phyloP scores from a whole-genome alignment of 1,284 basidiomycete genomes.

The Malassezia psittaci region DNA sequence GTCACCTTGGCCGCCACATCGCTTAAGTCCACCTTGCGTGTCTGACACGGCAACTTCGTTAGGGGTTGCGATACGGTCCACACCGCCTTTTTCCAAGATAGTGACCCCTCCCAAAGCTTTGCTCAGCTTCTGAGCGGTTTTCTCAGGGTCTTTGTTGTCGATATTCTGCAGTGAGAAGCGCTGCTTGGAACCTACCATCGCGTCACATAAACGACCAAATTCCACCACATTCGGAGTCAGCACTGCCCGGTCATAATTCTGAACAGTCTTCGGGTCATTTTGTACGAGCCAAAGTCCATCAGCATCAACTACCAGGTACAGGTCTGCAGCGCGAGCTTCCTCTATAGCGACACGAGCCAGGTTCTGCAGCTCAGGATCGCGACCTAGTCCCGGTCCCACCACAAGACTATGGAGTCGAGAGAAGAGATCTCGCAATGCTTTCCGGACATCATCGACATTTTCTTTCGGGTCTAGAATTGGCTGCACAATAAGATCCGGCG shows the following conservation, averaged over 20 bases:
- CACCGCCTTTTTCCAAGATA: constrained; percentile 75
- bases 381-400: constrained; percentile 67
- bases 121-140: constrained; percentile 54
- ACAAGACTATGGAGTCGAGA: constrained; percentile 80
- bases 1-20: constrained; percentile 93
- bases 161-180: constrained; percentile 35
- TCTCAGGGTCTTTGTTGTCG: constrained; percentile 7
- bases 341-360: constrained; percentile 54
- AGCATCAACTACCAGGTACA: constrained; percentile 87
- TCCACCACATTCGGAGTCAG: constrained; percentile 92
- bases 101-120: constrained; percentile 71
- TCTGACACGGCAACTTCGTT: constrained; percentile 51
- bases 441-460: constrained; percentile 49
- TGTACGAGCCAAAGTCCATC: constrained; percentile 74
- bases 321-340: constrained; percentile 55
- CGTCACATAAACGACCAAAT: constrained; percentile 71
- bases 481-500: constrained; percentile 87
- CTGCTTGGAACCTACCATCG: constrained; percentile 51
- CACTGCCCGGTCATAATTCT: constrained; percentile 68
- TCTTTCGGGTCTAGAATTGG: constrained; percentile 58
- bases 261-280: constrained; percentile 63
- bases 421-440: constrained; percentile 61
- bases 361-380: constrained; percentile 77
- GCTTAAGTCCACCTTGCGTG: constrained; percentile 68
- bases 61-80: constrained; percentile 41